Evolutionary conservation across 2,329 filamentous ascomycete genomes (phyloP).

Genomic region (Nemania sp.): DNA sequence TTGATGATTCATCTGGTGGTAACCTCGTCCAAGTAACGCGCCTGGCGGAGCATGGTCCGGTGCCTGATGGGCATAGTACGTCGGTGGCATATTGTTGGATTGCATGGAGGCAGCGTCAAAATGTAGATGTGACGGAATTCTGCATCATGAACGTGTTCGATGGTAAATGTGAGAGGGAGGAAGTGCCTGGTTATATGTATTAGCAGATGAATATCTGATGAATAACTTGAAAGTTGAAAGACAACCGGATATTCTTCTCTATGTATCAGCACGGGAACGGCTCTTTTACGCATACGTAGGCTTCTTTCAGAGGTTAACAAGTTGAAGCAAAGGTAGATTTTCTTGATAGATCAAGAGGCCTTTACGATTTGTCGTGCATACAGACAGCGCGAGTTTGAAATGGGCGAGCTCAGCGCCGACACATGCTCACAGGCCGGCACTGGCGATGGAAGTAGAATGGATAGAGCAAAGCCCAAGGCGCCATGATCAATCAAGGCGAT

Average conservation of each 20-base stretch:
- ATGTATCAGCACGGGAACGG: constrained; percentile 13
- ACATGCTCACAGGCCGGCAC: constrained; percentile 24
- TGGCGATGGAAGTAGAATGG: background rate
- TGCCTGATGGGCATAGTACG: constrained; percentile 13
- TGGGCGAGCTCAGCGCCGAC: constrained; percentile 4
- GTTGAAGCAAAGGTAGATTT: constrained; percentile 9
- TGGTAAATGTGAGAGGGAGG: constrained; percentile 1
- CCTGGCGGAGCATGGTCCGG: constrained; percentile 8
- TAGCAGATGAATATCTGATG: constrained; percentile 6
- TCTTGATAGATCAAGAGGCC: background rate
- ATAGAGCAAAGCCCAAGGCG: no score
- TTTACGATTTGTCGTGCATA: constrained; percentile 9
- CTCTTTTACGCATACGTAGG: constrained; percentile 27
- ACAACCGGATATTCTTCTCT: constrained; percentile 10
- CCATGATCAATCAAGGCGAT: no score
- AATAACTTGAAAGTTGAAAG: constrained; percentile 28
- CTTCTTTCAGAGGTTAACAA: constrained; percentile 5
- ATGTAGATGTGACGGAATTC: background rate
- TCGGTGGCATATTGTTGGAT: constrained; percentile 25
- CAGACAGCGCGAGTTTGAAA: constrained; percentile 3
- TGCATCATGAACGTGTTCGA: background rate
- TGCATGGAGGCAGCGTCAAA: background rate
- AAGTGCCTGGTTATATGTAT: constrained; percentile 30
- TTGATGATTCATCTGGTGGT: background rate
- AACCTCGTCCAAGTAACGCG: constrained; percentile 1